A percentile compares a stretch with the other conserved stretches of the same genome.
Evolutionary conservation across 225 moss, liverwort and hornwort species (phyloP).

Genomic region (Physcomitrium patens): DNA sequence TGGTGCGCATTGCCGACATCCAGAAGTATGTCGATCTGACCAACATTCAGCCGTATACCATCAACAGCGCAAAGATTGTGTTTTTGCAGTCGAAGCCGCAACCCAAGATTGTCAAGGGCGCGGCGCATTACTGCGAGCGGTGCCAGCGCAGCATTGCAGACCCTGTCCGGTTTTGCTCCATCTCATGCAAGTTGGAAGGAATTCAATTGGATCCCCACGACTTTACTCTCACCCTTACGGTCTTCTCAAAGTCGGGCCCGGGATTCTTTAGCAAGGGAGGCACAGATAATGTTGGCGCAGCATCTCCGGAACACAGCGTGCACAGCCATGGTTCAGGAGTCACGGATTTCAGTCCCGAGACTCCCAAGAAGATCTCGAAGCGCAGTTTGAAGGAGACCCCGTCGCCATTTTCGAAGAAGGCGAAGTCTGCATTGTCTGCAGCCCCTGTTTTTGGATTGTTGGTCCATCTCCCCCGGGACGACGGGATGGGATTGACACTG

Average conservation of each 20-base stretch:
- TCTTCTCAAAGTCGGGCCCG: background rate
- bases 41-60: conserved; percentile 32
- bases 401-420: background rate
- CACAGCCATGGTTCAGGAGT: conserved; percentile 8
- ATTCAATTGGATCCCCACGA: conserved; percentile 24
- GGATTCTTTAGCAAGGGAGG: background rate
- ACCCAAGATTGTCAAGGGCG: conserved; percentile 13
- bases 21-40: conserved; percentile 17
- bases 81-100: conserved; percentile 31
- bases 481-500: too few relatives aligned
- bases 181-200: conserved; percentile 28
- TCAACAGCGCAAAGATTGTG: conserved; percentile 35
- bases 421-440: background rate
- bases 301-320: conserved; percentile 1
- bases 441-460: background rate
- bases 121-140: conserved; percentile 23
- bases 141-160: conserved; percentile 28
- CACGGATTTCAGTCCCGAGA: conserved; percentile 18
- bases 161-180: conserved; percentile 24
- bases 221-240: background rate
- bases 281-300: background rate
- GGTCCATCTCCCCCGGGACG: background rate
- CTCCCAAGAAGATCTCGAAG: conserved; percentile 19
- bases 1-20: conserved; percentile 31
- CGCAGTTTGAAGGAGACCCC: background rate